These are phyloP conservation scores for Gregarina niphandrodes DNA, from an alignment of 169 alveolate genomes.

Conservation along the genomic window DNA sequence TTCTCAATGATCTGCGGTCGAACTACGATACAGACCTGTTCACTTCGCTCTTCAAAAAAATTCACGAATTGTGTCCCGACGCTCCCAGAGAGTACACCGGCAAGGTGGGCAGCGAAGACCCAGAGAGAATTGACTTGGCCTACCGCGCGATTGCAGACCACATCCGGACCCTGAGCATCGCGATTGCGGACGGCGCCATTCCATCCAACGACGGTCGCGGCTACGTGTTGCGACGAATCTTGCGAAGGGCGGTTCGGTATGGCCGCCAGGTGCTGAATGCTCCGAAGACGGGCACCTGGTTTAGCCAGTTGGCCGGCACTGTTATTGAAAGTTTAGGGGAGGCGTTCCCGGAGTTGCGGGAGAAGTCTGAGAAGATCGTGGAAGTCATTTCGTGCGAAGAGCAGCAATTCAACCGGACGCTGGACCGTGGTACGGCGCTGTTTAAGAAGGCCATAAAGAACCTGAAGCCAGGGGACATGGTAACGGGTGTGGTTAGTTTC, in stretches of 20 bases:
- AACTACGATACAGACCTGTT: conserved; percentile 76
- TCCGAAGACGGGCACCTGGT: conserved; percentile 40
- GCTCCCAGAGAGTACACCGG: background rate
- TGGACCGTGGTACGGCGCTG: conserved; percentile 50
- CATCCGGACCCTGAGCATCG: conserved; percentile 61
- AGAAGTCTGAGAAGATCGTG: conserved; percentile 40
- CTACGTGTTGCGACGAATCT: conserved; percentile 61
- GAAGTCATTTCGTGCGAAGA: conserved; percentile 48
- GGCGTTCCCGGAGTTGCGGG: conserved; percentile 46
- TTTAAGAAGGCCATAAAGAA: conserved; percentile 18
- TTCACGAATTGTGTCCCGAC: conserved; percentile 35
- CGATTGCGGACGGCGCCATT: conserved; percentile 62
- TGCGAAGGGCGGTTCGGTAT: conserved; percentile 63
- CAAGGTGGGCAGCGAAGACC: conserved; percentile 41
- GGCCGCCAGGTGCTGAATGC: conserved; percentile 31
- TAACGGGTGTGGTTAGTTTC: conserved; percentile 39
- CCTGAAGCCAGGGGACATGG: background rate
- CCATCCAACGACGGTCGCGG: conserved; percentile 67
- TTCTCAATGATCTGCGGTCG: conserved; percentile 43
- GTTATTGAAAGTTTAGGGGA: conserved; percentile 46
- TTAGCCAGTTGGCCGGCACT: conserved; percentile 46
- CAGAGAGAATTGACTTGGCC: conserved; percentile 51
- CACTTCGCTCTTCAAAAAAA: conserved; percentile 42
- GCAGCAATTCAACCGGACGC: conserved; percentile 45
- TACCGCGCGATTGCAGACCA: conserved; percentile 77